Base-by-base conservation (phyloP, 129 eudicot genomes). In the Cynara cardunculus region DNA sequence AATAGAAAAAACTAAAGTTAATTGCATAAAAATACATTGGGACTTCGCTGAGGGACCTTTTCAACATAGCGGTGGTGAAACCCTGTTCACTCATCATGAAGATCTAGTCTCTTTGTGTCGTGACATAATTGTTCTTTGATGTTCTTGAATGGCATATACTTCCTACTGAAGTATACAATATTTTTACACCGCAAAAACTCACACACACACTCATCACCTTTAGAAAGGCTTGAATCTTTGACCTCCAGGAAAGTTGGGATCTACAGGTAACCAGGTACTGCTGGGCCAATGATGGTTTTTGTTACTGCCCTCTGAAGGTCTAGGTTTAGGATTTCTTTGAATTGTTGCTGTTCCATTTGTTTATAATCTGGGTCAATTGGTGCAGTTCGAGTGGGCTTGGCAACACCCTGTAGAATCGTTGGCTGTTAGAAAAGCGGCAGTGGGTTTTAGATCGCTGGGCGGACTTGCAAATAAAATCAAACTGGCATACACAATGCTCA, bases 331-430 rank as follows among this genome's bases (percentile, higher is more conserved):
- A 34, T 74, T 24, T 81, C 28, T 30, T 41, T 41, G 10, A 46
- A 25, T 12, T 28, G 85, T 81, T 81, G 7, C 68, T 21, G 26
- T 7, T 21, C 12, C 4, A 22, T 64, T 64, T 64, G 69, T 64
- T 11, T 39, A 65, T 81, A 66, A 65, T 64, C 9, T 66, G 68
- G 14, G 79, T 73, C 68, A 21, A 41, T 31, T 72, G n/a, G 73
- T 85, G 89, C 93, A 94, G 98, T 94, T 94, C 81, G 98, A 94
- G 81, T 91, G 98, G 98, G 97, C 98, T 37, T 91, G 98, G 98
- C 98, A 94, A 81, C 98, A 94, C 87, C 98, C 98, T 6, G 84
- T 69, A 82, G 91, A 91, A 84, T 94, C 98, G 22, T 77, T 90
- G 11, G 98, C 93, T 0, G 96, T 91, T 1, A 88, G 97, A 82